Conservation (phyloP, 2,329 filamentous ascomycete species). For the Nemania serpens region DNA sequence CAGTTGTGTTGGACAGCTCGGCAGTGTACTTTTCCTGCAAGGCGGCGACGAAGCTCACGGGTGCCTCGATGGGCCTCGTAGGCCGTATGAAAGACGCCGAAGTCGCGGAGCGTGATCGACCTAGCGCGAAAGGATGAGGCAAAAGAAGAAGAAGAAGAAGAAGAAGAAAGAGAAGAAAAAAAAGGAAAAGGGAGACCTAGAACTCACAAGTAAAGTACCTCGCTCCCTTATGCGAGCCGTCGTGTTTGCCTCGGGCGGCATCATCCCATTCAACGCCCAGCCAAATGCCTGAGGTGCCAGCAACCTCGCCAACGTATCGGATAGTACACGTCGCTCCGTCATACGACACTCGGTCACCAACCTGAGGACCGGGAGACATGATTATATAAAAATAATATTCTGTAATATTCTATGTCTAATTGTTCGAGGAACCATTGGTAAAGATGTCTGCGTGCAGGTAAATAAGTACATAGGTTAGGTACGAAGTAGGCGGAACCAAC, state of each 20-base stretch:
- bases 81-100: conserved; percentile 88
- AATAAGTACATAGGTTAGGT: too few relatives aligned
- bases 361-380: conserved; percentile 50
- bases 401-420: not conserved
- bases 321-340: conserved; percentile 80
- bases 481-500: too few relatives aligned
- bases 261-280: conserved; percentile 98
- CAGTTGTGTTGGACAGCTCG: conserved; percentile 50
- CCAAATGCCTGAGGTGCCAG: conserved; percentile 79
- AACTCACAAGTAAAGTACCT: conserved; percentile 81
- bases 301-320: conserved; percentile 77
- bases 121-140: conserved; percentile 40
- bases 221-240: conserved; percentile 78
- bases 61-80: conserved; percentile 68
- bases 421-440: not conserved
- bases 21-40: conserved; percentile 83
- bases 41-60: conserved; percentile 77
- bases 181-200: not conserved
- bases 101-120: conserved; percentile 66
- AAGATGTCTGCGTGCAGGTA: not conserved
- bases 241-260: conserved; percentile 81
- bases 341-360: conserved; percentile 81
- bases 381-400: not conserved
- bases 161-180: not conserved
- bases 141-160: not conserved